Conservation (phyloP, 345 rosid genomes). For the Salix koriyanagi region DNA sequence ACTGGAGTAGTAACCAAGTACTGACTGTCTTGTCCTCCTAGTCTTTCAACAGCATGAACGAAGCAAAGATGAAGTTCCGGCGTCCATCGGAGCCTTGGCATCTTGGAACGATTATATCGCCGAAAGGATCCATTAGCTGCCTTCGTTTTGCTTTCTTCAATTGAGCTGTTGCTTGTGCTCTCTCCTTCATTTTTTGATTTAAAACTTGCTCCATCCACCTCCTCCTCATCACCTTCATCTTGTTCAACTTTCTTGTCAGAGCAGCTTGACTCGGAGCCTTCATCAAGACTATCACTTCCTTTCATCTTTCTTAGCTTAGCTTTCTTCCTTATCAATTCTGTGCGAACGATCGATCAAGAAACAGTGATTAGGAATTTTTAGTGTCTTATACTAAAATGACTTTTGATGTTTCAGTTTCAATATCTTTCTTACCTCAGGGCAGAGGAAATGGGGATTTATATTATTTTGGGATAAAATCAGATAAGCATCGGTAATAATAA, state of each 20-base stretch:
- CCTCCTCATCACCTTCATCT: conserved; percentile 28
- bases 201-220: conserved; percentile 24
- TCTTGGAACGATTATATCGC: conserved; percentile 62
- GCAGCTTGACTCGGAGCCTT: conserved; percentile 37
- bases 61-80: conserved; percentile 83
- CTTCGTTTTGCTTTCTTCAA: conserved; percentile 36
- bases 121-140: conserved; percentile 52
- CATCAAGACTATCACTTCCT: conserved; percentile 19
- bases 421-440: neutral
- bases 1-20: neutral
- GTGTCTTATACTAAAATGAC: conserved; percentile 15
- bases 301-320: conserved; percentile 7
- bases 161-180: conserved; percentile 53
- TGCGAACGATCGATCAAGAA: conserved; percentile 29
- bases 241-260: conserved; percentile 22
- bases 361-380: conserved; percentile 32
- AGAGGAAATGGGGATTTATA: conserved; percentile 5
- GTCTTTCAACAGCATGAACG: conserved; percentile 66
- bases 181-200: conserved; percentile 13
- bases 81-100: conserved; percentile 74
- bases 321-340: conserved; percentile 15
- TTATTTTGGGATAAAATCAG: conserved; percentile 5
- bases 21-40: conserved; percentile 88
- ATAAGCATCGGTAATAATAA: conserved; percentile 10
- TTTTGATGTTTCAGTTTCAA: conserved; percentile 8